Evolutionary conservation across 345 rosid species (phyloP).

Genomic region (Garcia nutans): DNA sequence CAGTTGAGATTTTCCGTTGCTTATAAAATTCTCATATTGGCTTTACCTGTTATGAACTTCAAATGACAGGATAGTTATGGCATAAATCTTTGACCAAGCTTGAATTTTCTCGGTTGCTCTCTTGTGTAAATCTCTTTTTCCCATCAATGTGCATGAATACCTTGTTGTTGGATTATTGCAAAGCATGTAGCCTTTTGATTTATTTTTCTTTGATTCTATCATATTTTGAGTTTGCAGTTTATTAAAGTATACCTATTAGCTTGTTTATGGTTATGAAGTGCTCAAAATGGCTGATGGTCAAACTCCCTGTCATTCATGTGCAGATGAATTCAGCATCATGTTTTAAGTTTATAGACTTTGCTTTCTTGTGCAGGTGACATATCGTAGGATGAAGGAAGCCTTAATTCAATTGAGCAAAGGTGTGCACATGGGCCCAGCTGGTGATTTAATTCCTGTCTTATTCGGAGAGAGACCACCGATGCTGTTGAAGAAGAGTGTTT

Average conservation of each 20-base stretch:
- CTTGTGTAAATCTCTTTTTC: background rate
- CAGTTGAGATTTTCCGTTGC: background rate
- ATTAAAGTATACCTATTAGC: background rate
- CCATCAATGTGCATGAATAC: background rate
- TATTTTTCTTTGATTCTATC: background rate
- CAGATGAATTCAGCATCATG: constrained; percentile 7
- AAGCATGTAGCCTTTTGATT: background rate
- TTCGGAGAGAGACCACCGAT: constrained; percentile 75
- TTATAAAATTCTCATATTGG: background rate
- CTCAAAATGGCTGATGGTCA: background rate
- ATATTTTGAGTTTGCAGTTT: background rate
- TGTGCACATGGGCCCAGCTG: constrained; percentile 81
- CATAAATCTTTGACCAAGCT: constrained; percentile 14
- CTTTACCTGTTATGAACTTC: background rate
- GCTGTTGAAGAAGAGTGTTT: constrained; percentile 51
- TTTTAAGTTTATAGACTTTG: constrained; percentile 1
- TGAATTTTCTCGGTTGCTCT: constrained; percentile 1
- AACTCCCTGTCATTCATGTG: background rate
- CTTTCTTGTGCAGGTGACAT: constrained; percentile 59
- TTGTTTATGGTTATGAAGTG: background rate
- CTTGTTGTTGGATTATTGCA: background rate
- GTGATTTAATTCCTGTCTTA: constrained; percentile 76
- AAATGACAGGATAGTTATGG: background rate
- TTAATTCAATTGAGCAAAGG: constrained; percentile 84
- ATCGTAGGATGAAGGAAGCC: constrained; percentile 90